Evolutionary conservation across 176 grass and related monocot species (phyloP).

Genomic region (Eleusine indica): DNA sequence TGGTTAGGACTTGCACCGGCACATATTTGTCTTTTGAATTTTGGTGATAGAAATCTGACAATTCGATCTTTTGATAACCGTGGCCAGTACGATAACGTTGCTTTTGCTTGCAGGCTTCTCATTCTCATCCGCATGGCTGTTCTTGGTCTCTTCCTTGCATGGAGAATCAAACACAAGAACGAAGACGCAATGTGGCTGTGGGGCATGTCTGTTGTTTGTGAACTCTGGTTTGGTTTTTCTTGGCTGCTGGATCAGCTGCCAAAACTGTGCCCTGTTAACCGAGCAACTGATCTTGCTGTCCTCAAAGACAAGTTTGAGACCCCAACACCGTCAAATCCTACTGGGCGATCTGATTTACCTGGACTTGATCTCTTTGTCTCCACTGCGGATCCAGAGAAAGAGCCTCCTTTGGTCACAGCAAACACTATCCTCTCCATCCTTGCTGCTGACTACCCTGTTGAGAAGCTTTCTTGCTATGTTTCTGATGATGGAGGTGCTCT

Average conservation of each 20-base stretch:
- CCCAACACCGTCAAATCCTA: slow-evolving; percentile 63
- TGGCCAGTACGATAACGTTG: slow-evolving; percentile 2
- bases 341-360: slow-evolving; percentile 80
- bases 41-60: slow-evolving; percentile 12
- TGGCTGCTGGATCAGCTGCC: slow-evolving; percentile 95
- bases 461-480: slow-evolving; percentile 96
- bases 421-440: slow-evolving; percentile 98
- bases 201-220: slow-evolving; percentile 98
- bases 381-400: slow-evolving; percentile 96
- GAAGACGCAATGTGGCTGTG: slow-evolving; percentile 92
- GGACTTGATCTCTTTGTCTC: slow-evolving; percentile 94
- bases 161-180: slow-evolving; percentile 85
- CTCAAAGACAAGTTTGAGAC: slow-evolving; percentile 97
- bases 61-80: neutral
- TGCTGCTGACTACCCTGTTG: slow-evolving; percentile 92
- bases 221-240: slow-evolving; percentile 93
- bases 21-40: neutral
- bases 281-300: slow-evolving; percentile 83
- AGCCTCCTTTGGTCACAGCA: slow-evolving; percentile 88
- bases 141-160: slow-evolving; percentile 76
- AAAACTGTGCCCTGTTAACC: slow-evolving; percentile 82
- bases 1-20: neutral
- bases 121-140: slow-evolving; percentile 70
- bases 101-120: slow-evolving; percentile 67
- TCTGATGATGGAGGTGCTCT: slow-evolving; percentile 96